phyloP scores from a whole-genome alignment of 805 yeast genomes.

The Wickerhamiella qilinensis region DNA sequence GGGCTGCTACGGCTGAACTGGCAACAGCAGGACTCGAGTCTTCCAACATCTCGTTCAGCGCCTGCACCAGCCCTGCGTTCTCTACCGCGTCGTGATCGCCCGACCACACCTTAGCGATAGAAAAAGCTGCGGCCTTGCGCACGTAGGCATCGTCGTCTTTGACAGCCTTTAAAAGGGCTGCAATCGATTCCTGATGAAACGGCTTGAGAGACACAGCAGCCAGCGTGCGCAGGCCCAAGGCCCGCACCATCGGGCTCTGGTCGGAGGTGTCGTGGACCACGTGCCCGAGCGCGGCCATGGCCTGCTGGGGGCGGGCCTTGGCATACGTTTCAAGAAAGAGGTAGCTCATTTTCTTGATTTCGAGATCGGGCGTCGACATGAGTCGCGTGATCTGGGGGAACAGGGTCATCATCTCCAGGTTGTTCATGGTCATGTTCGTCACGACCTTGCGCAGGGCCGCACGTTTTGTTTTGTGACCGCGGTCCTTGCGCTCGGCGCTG shows the following conservation, averaged over 20 bases:
- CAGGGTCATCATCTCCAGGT: conserved; percentile 53
- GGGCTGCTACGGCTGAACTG: conserved; percentile 53
- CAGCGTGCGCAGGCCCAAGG: conserved; percentile 48
- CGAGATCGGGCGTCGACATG: conserved; percentile 39
- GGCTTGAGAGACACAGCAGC: conserved; percentile 41
- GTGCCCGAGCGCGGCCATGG: conserved; percentile 38
- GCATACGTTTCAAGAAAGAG: conserved; percentile 50
- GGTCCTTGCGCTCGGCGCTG: conserved; percentile 21
- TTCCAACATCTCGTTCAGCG: conserved; percentile 35
- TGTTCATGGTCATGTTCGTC: conserved; percentile 73
- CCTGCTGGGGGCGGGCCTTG: conserved; percentile 37
- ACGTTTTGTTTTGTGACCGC: conserved; percentile 24
- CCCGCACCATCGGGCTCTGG: conserved; percentile 30
- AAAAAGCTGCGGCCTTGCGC: conserved; percentile 52
- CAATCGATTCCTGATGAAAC: conserved; percentile 32
- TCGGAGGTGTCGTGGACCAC: conserved; percentile 37
- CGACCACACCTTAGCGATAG: conserved; percentile 52
- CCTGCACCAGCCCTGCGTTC: conserved; percentile 28
- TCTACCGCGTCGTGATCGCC: conserved; percentile 33
- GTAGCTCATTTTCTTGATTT: conserved; percentile 54
- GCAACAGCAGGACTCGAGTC: conserved; percentile 48
- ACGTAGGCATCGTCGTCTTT: conserved; percentile 40
- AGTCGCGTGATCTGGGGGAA: conserved; percentile 48
- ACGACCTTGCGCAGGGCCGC: conserved; percentile 51
- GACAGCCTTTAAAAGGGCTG: conserved; percentile 24